Conservation (phyloP, 2,329 filamentous ascomycete species). For the Clonostachys sp. region DNA sequence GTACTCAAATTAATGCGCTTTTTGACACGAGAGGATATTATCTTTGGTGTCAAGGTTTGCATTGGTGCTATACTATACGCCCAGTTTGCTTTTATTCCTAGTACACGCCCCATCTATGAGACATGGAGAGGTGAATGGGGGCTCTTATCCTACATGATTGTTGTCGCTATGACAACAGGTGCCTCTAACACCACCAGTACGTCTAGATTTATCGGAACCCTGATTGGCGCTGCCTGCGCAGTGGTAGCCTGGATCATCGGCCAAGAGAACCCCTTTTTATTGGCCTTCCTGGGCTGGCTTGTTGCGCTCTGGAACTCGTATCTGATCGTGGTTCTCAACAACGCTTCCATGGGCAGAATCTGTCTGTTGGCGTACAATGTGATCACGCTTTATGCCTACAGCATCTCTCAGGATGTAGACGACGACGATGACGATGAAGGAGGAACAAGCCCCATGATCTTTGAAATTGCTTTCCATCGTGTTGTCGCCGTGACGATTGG, state of each 20-base stretch:
- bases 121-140: conserved; percentile 97
- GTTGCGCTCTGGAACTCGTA: conserved; percentile 84
- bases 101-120: conserved; percentile 74
- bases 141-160: conserved; percentile 93
- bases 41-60: conserved; percentile 89
- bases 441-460: conserved; percentile 76
- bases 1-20: conserved; percentile 40
- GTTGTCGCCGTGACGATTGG: conserved; percentile 82
- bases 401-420: conserved; percentile 72
- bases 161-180: conserved; percentile 95
- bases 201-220: conserved; percentile 81
- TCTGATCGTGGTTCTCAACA: conserved; percentile 78
- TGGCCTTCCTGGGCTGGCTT: conserved; percentile 79
- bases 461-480: conserved; percentile 83
- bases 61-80: conserved; percentile 86
- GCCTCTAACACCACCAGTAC: conserved; percentile 90
- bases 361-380: conserved; percentile 96
- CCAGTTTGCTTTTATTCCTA: conserved; percentile 77
- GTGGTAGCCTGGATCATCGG: conserved; percentile 75
- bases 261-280: conserved; percentile 65
- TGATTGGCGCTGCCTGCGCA: conserved; percentile 73
- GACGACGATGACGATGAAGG: conserved; percentile 87
- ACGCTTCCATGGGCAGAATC: conserved; percentile 87
- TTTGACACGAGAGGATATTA: conserved; percentile 50
- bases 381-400: conserved; percentile 90